Base-by-base conservation (phyloP, 192 early-diverging fungal species). In the Coemansia sp. region DNA sequence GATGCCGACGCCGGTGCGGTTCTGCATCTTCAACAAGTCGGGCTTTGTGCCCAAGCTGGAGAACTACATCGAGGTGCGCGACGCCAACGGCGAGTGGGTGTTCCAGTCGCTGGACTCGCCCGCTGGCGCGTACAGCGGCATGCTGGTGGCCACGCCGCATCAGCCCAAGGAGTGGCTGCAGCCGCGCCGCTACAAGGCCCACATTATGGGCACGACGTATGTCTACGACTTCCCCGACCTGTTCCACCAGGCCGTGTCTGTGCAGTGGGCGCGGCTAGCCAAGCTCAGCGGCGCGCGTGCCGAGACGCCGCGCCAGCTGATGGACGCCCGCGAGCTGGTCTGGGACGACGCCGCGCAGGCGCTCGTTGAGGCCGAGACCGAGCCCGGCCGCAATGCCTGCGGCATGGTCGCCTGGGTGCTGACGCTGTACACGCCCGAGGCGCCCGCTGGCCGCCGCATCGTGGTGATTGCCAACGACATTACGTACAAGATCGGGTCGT, bases 161-260 rank as follows among this genome's bases (percentile, higher is more conserved):
- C 88, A 94, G 59, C 93, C 93, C 62, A 98, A 97, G 86, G 94
- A 96, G 77, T 89, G 91, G 86, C 89, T 99, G 67, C 96, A 98
- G 84, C 95, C 96, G 54, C 92, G 93, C 47, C 92, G 97, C 69
- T 96, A 96, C 87, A 95, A 96, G 87, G 96, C 97, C 37, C 97
- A 99, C 67, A 84, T 98, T 59, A 91, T 97, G 89, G 96, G 95
- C 60, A 99, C 97, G 4, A 98, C 96, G 12, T 99, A 97, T 65
- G 94, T 98, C 31, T 99, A 99, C 77, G 97, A 99, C 75, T 99
- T 98, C 87, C 94, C 96, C 15, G 96, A 96, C 56, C 87, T 99
- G 65, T 98, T 99, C 91, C 87, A 92, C 31, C 89, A 95, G 69
- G 90, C 93, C 2, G 77, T 94, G 38, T 90, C 94, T 46, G 87